Evolutionary conservation across 2,329 filamentous ascomycete genomes (phyloP), one percentile per base, ranked within the genome.

Genomic region (Alternaria infectoria): DNA sequence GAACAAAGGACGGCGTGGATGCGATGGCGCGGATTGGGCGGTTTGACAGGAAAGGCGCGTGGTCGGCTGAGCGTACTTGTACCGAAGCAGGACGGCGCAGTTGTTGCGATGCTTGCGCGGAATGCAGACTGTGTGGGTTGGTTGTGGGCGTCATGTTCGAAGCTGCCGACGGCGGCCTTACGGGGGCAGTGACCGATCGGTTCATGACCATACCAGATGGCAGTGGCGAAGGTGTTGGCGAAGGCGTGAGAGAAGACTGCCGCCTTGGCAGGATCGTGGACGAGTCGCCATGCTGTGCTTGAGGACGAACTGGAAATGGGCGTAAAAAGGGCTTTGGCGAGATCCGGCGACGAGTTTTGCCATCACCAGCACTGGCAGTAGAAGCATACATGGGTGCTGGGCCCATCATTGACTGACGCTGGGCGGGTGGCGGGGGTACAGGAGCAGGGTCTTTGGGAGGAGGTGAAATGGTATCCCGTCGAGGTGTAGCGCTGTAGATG

Each of bases 31-130:
- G 74, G 40, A 71, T 58, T 19, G 75, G 75, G 7, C 80, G 79
- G 1, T 78, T 75, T 26, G 79, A 78, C 7, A 84, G 74, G 67
- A 84, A 83, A 3, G 82, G 81, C 3, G 82, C 81, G 15, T 73
- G 78, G 46, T 80, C 74, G 11, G 81, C 74, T 10, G 81, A 74
- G 26, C 81, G 78, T 46, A 84, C 78, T 64, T 84, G 82, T 32
- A 85, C 77, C 28, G 81, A 83, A 15, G 76, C 76, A 12, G 82
- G 82, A 17, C 82, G 79, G 46, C 79, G 77, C 17, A 83, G 74
- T 7, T 69, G 61, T 50, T 77, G 74, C 12, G 71, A 17, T 23
- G 30, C 13, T 6, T 61, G 54, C 49, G 64, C 51, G 12, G 62
- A 61, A 36, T 68, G 67, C 9, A 68, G 50, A 17, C 66, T 36